Base-by-base conservation (phyloP, 176 grass and related monocot genomes). In the Eragrostis curvula region DNA sequence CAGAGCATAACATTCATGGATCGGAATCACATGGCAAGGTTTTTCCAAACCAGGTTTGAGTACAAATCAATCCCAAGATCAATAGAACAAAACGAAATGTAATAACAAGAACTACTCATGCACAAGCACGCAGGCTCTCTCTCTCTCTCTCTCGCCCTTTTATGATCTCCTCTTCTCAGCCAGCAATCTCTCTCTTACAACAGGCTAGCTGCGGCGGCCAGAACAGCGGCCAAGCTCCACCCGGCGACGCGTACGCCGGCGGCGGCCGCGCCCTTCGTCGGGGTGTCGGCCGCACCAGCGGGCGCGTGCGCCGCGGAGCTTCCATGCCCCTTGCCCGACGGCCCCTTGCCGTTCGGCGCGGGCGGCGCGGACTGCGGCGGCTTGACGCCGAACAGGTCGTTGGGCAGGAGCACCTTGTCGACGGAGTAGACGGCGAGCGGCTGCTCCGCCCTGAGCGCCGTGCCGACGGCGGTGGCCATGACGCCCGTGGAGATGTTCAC, bases 401-500 rank as follows among this genome's bases (percentile, higher is more conserved):
- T 36, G 1, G 95, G 90, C 32, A 91, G 85, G 3, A 97, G 80
- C 46, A 97, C 95, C 70, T 73, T 70, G 62, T 94, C 95, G 44
- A 97, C 25, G n/a, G 92, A 90, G 89, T 97, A 97, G 0, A 94
- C 87, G 5, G 95, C 95, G 27, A 97, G 49, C 1, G 92, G 95
- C 77, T 17, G 65, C 18, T 41, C 55, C 21, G 76, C 3, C 58
- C 59, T 30, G 5, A 97, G 86, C 29, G 83, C 39, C 23, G 81
- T 79, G 66, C 84, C 86, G 87, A 94, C 49, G 20, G 53, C 11
- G 45, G 86, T 82, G 47, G 59, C 53, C 29, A 90, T 85, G 44
- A 97, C 10, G 0, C 95, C 92, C 10, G 95, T 97, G 80, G 95
- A 97, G 25, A 97, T 68, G 76, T 97, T 97, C 3, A 91, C 95